Evolutionary conservation across 1,284 basidiomycete species (phyloP).

Genomic region (Ustilago nuda): DNA sequence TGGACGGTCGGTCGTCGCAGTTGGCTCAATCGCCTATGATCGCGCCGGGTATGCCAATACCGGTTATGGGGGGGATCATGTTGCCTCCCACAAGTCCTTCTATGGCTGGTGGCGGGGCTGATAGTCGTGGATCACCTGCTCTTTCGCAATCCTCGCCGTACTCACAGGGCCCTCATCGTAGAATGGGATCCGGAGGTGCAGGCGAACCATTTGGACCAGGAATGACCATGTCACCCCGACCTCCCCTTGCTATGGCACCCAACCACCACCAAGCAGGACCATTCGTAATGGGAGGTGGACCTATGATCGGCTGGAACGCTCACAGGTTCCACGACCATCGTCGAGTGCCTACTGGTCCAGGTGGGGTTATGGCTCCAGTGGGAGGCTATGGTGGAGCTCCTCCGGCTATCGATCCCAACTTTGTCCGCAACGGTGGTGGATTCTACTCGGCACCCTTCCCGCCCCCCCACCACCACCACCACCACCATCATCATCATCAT

Average conservation of each 20-base stretch:
- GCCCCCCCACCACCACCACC: conserved; percentile 2
- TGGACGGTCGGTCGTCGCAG: conserved; percentile 28
- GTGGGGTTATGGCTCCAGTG: conserved; percentile 41
- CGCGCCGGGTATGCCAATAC: conserved; percentile 40
- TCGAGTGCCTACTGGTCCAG: conserved; percentile 44
- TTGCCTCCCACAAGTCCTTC: conserved; percentile 41
- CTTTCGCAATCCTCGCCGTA: conserved; percentile 32
- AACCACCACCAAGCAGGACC: conserved; percentile 35
- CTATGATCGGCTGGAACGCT: conserved; percentile 42
- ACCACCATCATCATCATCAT: no score
- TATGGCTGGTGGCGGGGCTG: conserved; percentile 13
- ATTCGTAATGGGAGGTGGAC: conserved; percentile 31
- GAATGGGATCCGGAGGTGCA: conserved; percentile 29
- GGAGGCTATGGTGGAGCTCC: conserved; percentile 25
- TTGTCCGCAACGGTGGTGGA: conserved; percentile 18
- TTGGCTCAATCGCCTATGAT: conserved; percentile 45
- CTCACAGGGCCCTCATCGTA: conserved; percentile 22
- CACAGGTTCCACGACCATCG: conserved; percentile 47
- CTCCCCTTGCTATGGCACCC: conserved; percentile 31
- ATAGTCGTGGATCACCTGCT: conserved; percentile 32
- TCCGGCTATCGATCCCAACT: conserved; percentile 19
- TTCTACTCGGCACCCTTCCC: conserved; percentile 18
- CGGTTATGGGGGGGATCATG: conserved; percentile 18
- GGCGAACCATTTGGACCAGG: conserved; percentile 26
- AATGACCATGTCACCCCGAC: conserved; percentile 31